These are phyloP conservation scores for Aspergillus sp. DNA, from an alignment of 2,329 filamentous ascomycete genomes.

Conservation along the genomic window DNA sequence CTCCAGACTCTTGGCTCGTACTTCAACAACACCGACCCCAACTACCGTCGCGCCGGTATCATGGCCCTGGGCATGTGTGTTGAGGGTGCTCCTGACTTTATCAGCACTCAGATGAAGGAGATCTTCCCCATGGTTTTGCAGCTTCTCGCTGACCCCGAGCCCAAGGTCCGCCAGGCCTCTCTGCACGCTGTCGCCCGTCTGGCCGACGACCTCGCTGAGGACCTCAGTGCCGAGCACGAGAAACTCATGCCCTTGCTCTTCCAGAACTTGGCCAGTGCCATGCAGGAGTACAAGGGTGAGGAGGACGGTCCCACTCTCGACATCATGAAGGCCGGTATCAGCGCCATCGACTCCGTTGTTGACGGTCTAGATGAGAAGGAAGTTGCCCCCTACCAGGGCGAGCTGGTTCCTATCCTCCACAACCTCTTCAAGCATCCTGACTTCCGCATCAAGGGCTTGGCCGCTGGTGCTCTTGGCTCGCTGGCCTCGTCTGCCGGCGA, in stretches of 20 bases:
- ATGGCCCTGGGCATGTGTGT: constrained; percentile 88
- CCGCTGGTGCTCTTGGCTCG: constrained; percentile 82
- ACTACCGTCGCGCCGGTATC: constrained; percentile 83
- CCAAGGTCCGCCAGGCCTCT: constrained; percentile 77
- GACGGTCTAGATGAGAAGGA: constrained; percentile 70
- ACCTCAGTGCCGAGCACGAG: constrained; percentile 78
- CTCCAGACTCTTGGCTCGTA: constrained; percentile 80
- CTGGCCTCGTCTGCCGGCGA: constrained; percentile 79
- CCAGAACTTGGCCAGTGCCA: constrained; percentile 80
- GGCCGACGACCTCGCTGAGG: constrained; percentile 87
- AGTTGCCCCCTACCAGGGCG: constrained; percentile 72
- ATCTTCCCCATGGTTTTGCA: constrained; percentile 80
- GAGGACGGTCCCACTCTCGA: constrained; percentile 68
- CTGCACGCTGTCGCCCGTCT: constrained; percentile 82
- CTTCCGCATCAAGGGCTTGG: constrained; percentile 80
- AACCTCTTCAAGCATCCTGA: constrained; percentile 77
- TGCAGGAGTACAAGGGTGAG: constrained; percentile 56
- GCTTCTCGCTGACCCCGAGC: constrained; percentile 75
- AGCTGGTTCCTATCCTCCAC: constrained; percentile 78
- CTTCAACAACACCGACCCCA: constrained; percentile 65
- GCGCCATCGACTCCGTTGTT: constrained; percentile 84
- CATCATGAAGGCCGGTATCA: constrained; percentile 84
- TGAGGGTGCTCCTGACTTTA: constrained; percentile 94
- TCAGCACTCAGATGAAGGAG: constrained; percentile 80
- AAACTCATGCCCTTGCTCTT: constrained; percentile 76